Base-by-base conservation (phyloP, 352 stramenopile species). In the Aphanomyces stellatus region DNA sequence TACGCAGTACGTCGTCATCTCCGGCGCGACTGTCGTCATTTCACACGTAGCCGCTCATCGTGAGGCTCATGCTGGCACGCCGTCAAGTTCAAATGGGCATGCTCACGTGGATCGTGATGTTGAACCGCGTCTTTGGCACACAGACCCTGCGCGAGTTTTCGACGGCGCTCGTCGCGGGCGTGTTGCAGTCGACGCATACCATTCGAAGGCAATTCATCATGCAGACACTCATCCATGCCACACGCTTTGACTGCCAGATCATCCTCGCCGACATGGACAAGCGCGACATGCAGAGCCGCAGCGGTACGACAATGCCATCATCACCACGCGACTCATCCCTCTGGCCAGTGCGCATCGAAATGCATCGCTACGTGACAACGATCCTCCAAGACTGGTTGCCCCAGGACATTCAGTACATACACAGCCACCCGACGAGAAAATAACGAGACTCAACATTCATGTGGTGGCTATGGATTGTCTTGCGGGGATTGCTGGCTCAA, bases 191-290 rank as follows among this genome's bases (percentile, higher is more conserved):
- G 22, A 27, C 55, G n/a, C 55, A 35, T 22, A 13, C 31, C 2
- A 25, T 64, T 19, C 55, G 55, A 15, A 31, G 55, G 10, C 24
- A 27, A 19, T 64, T 64, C n/a, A 5, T 33, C 55, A 64, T 64
- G 55, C 35, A 64, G 27, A 64, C 55, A 5, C 37, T 64, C 17
- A 64, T 64, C 40, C 55, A 64, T 24, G 35, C 55, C 3, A 64
- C 55, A 19, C 55, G 55, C 40, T 64, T 64, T 24, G 55, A 64
- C 40, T 31, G 31, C 33, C 35, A 46, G 17, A 46, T 51, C 17
- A n/a, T 64, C 22, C 33, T 49, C 17, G 24, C 19, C 15, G 55
- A 34, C 10, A 34, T 64, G 33, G 55, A 64, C 55, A 3, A 24
- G 15, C 22, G 35, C 8, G 55, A 63, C 40, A 48, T 64, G 35